phyloP scores from a whole-genome alignment of 805 yeast genomes.

The Metschnikowia shivogae region DNA sequence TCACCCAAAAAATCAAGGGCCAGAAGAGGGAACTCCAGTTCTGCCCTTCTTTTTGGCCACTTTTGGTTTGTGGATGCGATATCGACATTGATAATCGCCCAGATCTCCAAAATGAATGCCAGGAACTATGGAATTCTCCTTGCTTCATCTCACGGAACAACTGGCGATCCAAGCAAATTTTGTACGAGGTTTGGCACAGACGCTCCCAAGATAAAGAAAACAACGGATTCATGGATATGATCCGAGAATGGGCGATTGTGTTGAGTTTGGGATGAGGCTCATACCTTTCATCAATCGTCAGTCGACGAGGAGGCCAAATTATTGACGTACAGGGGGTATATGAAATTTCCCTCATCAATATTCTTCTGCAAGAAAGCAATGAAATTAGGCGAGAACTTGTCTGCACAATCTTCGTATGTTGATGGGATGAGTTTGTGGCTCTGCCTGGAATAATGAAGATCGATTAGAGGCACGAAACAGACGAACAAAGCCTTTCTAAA shows the following conservation, averaged over 20 bases:
- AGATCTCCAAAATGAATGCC: slow-evolving; percentile 29
- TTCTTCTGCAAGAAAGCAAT: slow-evolving; percentile 3
- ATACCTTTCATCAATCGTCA: background rate
- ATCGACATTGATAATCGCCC: slow-evolving; percentile 21
- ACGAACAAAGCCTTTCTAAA: slow-evolving; percentile 3
- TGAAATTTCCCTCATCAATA: slow-evolving; percentile 8
- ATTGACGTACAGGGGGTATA: slow-evolving; percentile 7
- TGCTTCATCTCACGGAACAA: slow-evolving; percentile 30
- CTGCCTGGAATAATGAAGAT: slow-evolving; percentile 3
- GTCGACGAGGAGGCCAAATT: background rate
- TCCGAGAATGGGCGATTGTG: slow-evolving; percentile 51
- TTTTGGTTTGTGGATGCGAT: slow-evolving; percentile 37
- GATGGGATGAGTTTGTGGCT: background rate
- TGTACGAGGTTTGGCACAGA: slow-evolving; percentile 49
- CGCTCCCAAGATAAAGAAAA: slow-evolving; percentile 31
- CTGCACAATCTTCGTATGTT: slow-evolving; percentile 7
- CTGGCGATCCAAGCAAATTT: slow-evolving; percentile 54
- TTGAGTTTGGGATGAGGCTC: slow-evolving; percentile 30
- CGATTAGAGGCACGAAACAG: slow-evolving; percentile 11
- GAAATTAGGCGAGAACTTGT: slow-evolving; percentile 13
- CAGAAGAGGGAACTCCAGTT: slow-evolving; percentile 20
- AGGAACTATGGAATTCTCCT: slow-evolving; percentile 28
- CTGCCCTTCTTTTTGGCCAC: slow-evolving; percentile 46
- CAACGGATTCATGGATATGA: slow-evolving; percentile 49
- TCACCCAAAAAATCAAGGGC: slow-evolving; percentile 11